Evolutionary conservation across 352 stramenopile genomes (phyloP).

Genomic region (Globisporangium parvum): DNA sequence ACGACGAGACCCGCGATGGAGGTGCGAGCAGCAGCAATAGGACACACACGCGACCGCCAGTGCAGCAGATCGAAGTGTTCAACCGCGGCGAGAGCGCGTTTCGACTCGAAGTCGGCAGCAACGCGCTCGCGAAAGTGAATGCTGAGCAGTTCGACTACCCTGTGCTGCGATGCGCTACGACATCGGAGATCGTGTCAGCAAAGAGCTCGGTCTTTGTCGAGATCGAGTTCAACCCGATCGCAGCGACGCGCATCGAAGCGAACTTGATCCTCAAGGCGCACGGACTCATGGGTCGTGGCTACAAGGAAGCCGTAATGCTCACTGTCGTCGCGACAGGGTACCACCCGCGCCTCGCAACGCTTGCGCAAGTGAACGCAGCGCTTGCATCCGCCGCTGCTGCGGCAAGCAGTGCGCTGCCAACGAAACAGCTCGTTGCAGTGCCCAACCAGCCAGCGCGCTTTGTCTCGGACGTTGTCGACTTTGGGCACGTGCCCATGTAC

Average conservation of each 20-base stretch:
- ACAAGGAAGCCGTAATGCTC: conserved; percentile 61
- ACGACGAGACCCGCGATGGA: conserved; percentile 1
- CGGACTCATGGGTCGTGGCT: conserved; percentile 58
- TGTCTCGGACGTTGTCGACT: conserved; percentile 44
- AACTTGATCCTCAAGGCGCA: conserved; percentile 60
- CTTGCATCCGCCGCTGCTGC: conserved; percentile 13
- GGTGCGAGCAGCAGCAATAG: not conserved
- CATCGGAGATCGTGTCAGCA: conserved; percentile 52
- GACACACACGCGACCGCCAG: conserved; percentile 19
- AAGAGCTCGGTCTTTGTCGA: conserved; percentile 61
- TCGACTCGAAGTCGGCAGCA: conserved; percentile 54
- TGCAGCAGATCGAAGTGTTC: conserved; percentile 74
- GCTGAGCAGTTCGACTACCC: conserved; percentile 41
- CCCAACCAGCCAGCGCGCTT: conserved; percentile 41
- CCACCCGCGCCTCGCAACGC: conserved; percentile 31
- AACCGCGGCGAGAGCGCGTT: conserved; percentile 69
- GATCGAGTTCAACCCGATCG: conserved; percentile 72
- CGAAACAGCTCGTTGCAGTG: conserved; percentile 24
- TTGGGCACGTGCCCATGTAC: conserved; percentile 54
- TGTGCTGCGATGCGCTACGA: conserved; percentile 44
- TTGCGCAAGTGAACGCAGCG: conserved; percentile 26
- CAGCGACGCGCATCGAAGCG: conserved; percentile 41
- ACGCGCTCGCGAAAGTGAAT: conserved; percentile 53
- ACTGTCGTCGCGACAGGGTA: conserved; percentile 56
- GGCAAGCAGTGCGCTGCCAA: conserved; percentile 14